Conservation (phyloP, 768 basidiomycete genomes). For the Paxillus involutus region DNA sequence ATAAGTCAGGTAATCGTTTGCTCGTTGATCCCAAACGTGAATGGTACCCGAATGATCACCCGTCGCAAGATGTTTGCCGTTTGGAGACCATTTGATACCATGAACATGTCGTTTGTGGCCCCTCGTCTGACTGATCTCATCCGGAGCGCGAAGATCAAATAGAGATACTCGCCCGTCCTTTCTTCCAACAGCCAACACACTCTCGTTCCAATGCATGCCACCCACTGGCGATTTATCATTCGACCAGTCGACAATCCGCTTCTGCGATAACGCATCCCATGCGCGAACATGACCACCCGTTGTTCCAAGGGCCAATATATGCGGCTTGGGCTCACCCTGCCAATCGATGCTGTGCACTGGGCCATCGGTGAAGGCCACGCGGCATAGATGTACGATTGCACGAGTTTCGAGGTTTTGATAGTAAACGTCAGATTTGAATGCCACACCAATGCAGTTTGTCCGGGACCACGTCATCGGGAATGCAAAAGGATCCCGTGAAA, state of each 20-base stretch:
- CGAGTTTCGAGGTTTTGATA: conserved; percentile 62
- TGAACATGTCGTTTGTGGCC: conserved; percentile 36
- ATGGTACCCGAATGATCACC: conserved; percentile 42
- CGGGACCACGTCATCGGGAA: conserved; percentile 63
- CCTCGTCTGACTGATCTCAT: conserved; percentile 26
- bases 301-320: conserved; percentile 52
- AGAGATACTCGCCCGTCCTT: conserved; percentile 38
- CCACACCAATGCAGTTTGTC: conserved; percentile 60
- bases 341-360: conserved; percentile 51
- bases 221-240: conserved; percentile 35
- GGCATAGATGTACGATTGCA: conserved; percentile 51
- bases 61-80: conserved; percentile 40
- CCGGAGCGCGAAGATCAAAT: conserved; percentile 35
- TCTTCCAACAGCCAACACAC: conserved; percentile 39
- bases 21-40: conserved; percentile 45
- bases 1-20: conserved; percentile 30
- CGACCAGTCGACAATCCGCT: conserved; percentile 33
- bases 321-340: conserved; percentile 41
- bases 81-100: conserved; percentile 41
- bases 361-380: conserved; percentile 34
- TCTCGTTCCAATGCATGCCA: conserved; percentile 40
- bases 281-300: conserved; percentile 50
- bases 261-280: conserved; percentile 46
- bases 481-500: conserved; percentile 52
- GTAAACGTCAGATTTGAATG: conserved; percentile 58